Evolutionary conservation across 1,139 yeast genomes (phyloP).

Genomic region (Pichia sp.): DNA sequence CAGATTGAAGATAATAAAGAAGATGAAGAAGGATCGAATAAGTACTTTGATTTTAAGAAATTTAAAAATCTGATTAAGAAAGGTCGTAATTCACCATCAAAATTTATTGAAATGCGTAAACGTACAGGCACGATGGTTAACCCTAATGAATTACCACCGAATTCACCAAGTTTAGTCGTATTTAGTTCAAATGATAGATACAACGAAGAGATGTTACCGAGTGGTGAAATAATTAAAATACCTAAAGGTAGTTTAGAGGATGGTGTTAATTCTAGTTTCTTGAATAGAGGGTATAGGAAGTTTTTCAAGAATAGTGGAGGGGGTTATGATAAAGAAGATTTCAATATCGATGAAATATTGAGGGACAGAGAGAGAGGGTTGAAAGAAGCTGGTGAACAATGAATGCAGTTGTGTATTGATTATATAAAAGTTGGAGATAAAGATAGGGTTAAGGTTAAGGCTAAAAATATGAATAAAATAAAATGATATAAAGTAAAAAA

Average conservation of each 20-base stretch:
- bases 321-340: constrained; percentile 32
- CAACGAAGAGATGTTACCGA: constrained; percentile 55
- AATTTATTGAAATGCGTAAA: constrained; percentile 35
- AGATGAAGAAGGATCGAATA: constrained; percentile 34
- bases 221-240: constrained; percentile 51
- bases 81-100: constrained; percentile 27
- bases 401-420: no score
- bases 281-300: constrained; percentile 22
- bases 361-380: constrained; percentile 43
- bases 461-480: no score
- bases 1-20: constrained; percentile 27
- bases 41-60: constrained; percentile 26
- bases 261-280: constrained; percentile 19
- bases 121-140: constrained; percentile 45
- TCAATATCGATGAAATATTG: constrained; percentile 53
- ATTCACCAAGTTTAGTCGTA: constrained; percentile 37
- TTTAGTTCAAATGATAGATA: constrained; percentile 27
- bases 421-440: no score
- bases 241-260: constrained; percentile 28
- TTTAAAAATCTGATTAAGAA: constrained; percentile 28
- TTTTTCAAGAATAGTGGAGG: constrained; percentile 18
- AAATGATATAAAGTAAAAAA: no score
- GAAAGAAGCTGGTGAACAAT: constrained; percentile 18
- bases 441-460: no score
- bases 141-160: constrained; percentile 43